Evolutionary conservation across 495 filamentous ascomycete genomes (phyloP), one percentile per base, ranked within the genome.

Genomic region (Pyrenula massariospora): DNA sequence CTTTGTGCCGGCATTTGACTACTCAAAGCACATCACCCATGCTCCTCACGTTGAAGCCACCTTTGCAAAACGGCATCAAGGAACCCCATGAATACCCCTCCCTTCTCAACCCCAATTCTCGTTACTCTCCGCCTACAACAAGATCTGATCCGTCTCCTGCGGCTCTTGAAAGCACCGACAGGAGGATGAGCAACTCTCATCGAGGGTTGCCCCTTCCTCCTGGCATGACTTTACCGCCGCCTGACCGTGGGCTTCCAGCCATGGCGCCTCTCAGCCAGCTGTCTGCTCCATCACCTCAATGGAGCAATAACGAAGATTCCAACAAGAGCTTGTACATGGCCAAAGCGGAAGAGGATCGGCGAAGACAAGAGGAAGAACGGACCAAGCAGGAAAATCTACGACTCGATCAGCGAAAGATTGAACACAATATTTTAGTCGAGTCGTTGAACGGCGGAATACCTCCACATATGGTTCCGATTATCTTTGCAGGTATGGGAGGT

Each of bases 301-400:
- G 86, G 79, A 83, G 87, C 63, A 79, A 78, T 56, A 78, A 83
- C 31, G 90, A 96, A 59, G 86, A 92, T 31, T 80, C 85, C 21
- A 86, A 90, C 85, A 82, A 84, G 57, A 82, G 78, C 58, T 96
- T 88, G 89, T 75, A 95, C 2, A 66, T 78, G 52, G 87, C 90
- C 12, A 94, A 88, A 71, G 76, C 82, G 1, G 92, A 96, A 69
- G 92, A 96, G 60, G 89, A 93, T 58, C 81, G 80, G 59, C 81
- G 86, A 62, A 87, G 75, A 65, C 87, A 92, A 67, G 91, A 96
- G 67, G 88, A 93, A 68, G 87, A 95, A 68, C 88, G 80, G 74
- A 95, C 88, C 22, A 79, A 83, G 55, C 91, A 95, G 65, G 91
- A 92, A 66, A 73, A 75, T 22, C 71, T 86, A 25, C 78, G 82